These are phyloP conservation scores for Termitomyces sp. DNA, from an alignment of 768 basidiomycete genomes.

Conservation along the genomic window DNA sequence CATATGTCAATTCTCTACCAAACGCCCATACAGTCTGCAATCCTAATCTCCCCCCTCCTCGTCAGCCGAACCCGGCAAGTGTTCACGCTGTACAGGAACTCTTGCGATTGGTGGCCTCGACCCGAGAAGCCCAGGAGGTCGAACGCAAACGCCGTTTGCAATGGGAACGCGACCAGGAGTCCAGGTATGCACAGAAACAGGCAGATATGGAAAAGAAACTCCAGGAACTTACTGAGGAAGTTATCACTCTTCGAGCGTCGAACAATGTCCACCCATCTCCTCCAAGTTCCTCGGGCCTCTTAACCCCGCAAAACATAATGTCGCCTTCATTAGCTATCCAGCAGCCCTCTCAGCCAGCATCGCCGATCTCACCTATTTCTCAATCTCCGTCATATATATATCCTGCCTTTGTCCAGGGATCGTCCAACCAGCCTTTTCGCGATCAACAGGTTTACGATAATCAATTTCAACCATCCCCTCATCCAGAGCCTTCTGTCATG, in stretches of 20 bases:
- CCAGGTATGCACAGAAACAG: conserved; percentile 48
- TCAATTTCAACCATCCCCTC: conserved; percentile 13
- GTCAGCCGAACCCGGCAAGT: conserved; percentile 30
- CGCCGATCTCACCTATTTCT: conserved; percentile 36
- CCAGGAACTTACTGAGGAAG: conserved; percentile 50
- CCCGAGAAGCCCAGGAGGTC: conserved; percentile 55
- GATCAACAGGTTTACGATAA: conserved; percentile 12
- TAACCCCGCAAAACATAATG: conserved; percentile 27
- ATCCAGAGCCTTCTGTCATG: conserved; percentile 8
- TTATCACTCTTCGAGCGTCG: conserved; percentile 40
- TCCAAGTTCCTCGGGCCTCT: conserved; percentile 15
- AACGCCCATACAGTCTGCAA: conserved; percentile 3
- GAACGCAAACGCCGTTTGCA: conserved; percentile 55
- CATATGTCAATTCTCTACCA: conserved; percentile 20
- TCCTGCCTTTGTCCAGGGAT: conserved; percentile 34
- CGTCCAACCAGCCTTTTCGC: conserved; percentile 26
- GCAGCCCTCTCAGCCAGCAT: conserved; percentile 21
- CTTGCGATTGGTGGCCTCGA: conserved; percentile 51
- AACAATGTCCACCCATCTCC: conserved; percentile 22
- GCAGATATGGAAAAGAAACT: conserved; percentile 59
- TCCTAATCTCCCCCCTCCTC: conserved; percentile 14
- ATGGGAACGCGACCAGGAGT: conserved; percentile 75
- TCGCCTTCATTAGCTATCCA: conserved; percentile 29
- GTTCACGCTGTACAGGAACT: conserved; percentile 56
- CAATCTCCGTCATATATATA: conserved; percentile 27